These are phyloP conservation scores for Tetrahymena malaccensis DNA, from an alignment of 73 alveolate genomes.

Conservation along the genomic window DNA sequence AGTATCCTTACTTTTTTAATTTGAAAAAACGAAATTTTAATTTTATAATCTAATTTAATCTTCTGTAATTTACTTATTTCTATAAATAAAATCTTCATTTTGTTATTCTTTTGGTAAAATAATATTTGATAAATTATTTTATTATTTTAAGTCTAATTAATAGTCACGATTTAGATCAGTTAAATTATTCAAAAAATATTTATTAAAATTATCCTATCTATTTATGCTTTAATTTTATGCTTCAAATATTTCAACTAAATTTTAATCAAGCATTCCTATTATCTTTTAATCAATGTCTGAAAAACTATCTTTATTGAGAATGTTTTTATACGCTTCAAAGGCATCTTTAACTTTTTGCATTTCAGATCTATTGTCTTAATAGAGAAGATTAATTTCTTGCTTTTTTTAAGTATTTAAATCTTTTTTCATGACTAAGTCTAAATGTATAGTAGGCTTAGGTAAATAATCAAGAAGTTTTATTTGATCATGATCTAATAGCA, in stretches of 20 bases:
- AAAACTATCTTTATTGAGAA: neutral
- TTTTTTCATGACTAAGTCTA: neutral
- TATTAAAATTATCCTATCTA: too few species aligned
- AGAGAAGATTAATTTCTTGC: neutral
- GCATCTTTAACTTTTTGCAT: neutral
- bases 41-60: too few species aligned
- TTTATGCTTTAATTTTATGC: neutral
- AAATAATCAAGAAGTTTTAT: slow-evolving; percentile 18
- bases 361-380: neutral
- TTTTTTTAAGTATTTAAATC: too few species aligned
- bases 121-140: too few species aligned
- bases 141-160: too few species aligned
- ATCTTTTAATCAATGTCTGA: neutral
- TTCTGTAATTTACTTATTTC: too few species aligned
- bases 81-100: too few species aligned
- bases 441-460: slow-evolving; percentile 16
- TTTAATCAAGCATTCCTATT: neutral
- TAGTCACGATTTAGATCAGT: too few species aligned
- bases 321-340: neutral
- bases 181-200: too few species aligned
- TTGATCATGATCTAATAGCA: neutral
- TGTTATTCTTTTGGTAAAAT: too few species aligned
- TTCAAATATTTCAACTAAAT: neutral
- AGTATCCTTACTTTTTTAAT: too few species aligned
- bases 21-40: too few species aligned